Base-by-base conservation (phyloP, 768 basidiomycete genomes). In the Inosperma sp. region DNA sequence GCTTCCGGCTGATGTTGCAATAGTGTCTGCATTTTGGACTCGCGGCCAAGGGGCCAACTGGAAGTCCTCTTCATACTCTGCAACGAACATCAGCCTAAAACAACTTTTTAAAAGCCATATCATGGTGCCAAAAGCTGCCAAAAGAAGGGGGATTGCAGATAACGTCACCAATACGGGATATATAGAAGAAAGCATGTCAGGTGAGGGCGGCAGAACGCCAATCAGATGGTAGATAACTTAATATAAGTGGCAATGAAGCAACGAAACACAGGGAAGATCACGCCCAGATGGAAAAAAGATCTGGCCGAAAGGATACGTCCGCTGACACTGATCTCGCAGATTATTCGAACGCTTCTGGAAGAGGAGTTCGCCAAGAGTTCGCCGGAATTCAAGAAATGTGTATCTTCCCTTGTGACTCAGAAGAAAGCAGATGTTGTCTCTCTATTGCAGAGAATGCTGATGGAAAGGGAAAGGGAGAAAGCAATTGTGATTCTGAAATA, bases 361-460 rank as follows among this genome's bases (percentile, higher is more conserved):
- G 74, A 73, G 56, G 84, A 84, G 34, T 86, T 86, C 53, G 62
- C 67, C 43, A 68, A 76, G 54, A 84, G 82, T 23, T 86, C 87
- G 8, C 86, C 86, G 2, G 74, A 77, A 33, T 62, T 88, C 29
- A 81, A 72, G 53, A 77, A 72, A 52, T 67, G 78, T 25, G 75
- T 67, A 10, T 57, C 52, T 0, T 36, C 55, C 4, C 52, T 54
- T 9, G 23, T 23, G 5, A 34, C 58, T 27, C 59, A 59, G 33
- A 54, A 59, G 37, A 54, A 55, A 25, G 59, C 77, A 8, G 76
- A 75, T 3, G 74, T 86, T 7, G 56, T 90, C 25, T 84, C 83
- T 23, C 82, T 88, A 78, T 81, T 83, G 12, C 86, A 89, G 69
- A 83, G 80, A 62, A 73, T 74, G 5, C 81, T 87, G 81, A 81